phyloP scores from a whole-genome alignment of 768 basidiomycete genomes.

The Boletus eberwhitei region DNA sequence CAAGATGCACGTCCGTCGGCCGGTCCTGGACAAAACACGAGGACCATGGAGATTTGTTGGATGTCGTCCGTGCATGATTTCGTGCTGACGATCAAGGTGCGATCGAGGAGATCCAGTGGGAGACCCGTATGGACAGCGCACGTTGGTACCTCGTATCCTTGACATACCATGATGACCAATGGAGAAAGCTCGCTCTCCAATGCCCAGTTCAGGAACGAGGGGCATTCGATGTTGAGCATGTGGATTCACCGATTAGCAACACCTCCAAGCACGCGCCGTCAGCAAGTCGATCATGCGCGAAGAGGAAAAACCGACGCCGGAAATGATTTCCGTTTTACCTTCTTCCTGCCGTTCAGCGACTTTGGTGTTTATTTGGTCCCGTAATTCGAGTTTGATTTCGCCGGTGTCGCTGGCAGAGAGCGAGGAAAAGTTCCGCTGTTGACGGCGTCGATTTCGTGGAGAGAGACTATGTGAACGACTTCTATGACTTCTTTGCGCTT shows the following conservation, averaged over 20 bases:
- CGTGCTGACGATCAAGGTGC: conserved; percentile 78
- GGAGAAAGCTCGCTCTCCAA: conserved; percentile 79
- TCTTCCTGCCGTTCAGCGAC: conserved; percentile 23
- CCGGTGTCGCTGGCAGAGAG: conserved; percentile 93
- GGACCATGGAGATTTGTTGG: conserved; percentile 58
- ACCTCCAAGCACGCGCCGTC: conserved; percentile 47
- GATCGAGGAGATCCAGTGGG: conserved; percentile 90
- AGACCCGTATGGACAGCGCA: conserved; percentile 93
- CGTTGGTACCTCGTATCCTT: conserved; percentile 91
- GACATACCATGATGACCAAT: conserved; percentile 93
- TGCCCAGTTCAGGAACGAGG: conserved; percentile 96
- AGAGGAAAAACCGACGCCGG: conserved; percentile 61
- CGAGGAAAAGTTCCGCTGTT: conserved; percentile 95
- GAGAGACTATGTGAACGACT: conserved; percentile 64
- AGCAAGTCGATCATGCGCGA: neutral
- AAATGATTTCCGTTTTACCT: conserved; percentile 77
- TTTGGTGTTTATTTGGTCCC: conserved; percentile 95
- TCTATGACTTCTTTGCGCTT: conserved; percentile 92
- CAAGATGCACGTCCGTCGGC: neutral
- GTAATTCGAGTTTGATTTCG: conserved; percentile 95
- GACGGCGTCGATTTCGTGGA: conserved; percentile 67
- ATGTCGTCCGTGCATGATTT: conserved; percentile 63
- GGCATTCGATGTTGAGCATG: conserved; percentile 99
- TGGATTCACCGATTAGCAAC: conserved; percentile 97
- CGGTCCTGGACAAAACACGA: neutral